Conservation (phyloP, 345 rosid species). For the Boechera retrofracta region DNA sequence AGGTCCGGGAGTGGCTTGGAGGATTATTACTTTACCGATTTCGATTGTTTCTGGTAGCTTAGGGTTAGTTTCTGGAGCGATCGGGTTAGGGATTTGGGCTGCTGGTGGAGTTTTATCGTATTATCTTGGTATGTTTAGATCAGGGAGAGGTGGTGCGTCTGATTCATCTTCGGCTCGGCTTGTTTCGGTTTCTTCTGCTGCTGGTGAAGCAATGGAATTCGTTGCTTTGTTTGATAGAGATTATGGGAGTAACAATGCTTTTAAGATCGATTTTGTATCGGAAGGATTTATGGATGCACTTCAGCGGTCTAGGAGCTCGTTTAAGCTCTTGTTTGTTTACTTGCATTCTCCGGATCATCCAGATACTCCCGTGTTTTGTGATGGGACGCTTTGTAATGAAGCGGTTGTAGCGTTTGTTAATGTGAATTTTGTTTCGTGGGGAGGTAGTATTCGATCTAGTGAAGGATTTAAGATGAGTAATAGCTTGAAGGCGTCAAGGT, state of each 20-base stretch:
- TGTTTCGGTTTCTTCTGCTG: conserved; percentile 66
- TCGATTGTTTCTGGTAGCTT: conserved; percentile 86
- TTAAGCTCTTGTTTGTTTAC: conserved; percentile 83
- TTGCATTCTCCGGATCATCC: conserved; percentile 99
- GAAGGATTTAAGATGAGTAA: conserved; percentile 99
- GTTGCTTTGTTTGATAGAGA: conserved; percentile 82
- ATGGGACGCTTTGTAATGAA: conserved; percentile 76
- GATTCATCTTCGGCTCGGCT: conserved; percentile 64
- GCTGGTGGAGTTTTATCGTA: conserved; percentile 91
- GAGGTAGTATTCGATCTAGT: conserved; percentile 89
- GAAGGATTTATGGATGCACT: conserved; percentile 98
- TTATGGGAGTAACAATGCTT: conserved; percentile 48
- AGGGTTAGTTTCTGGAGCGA: conserved; percentile 85
- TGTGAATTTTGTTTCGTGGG: conserved; percentile 95
- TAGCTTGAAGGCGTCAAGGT: conserved; percentile 95
- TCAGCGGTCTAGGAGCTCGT: conserved; percentile 75
- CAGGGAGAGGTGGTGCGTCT: conserved; percentile 49
- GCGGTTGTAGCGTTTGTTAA: conserved; percentile 68
- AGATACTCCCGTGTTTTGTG: conserved; percentile 78
- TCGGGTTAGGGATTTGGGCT: conserved; percentile 94
- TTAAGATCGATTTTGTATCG: conserved; percentile 68
- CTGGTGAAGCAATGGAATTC: conserved; percentile 77
- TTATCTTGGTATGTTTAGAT: conserved; percentile 75
- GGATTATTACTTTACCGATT: conserved; percentile 73
- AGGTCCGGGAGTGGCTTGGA: conserved; percentile 84